A percentile compares a stretch with the other conserved stretches of the same genome.
Evolutionary conservation across 2,329 filamentous ascomycete genomes (phyloP).

Genomic region (Fusarium denticulatum): DNA sequence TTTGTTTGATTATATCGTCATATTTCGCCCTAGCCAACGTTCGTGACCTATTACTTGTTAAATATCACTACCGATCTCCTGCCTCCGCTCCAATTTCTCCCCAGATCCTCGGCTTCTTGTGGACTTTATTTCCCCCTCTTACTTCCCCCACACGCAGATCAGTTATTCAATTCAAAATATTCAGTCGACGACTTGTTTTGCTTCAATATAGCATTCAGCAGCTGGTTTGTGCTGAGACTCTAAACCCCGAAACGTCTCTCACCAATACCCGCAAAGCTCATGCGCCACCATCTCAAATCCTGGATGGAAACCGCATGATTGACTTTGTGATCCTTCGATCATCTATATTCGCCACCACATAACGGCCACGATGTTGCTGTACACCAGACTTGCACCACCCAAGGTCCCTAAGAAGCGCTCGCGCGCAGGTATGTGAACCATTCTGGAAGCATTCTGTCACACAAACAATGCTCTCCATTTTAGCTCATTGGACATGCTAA

Average conservation of each 20-base stretch:
- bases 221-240: background rate
- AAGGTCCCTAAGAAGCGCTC: slow-evolving; percentile 69
- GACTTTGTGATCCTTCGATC: slow-evolving; percentile 35
- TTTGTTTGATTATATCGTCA: slow-evolving; percentile 14
- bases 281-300: slow-evolving; percentile 19
- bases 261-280: background rate
- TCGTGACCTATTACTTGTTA: background rate
- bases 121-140: slow-evolving; percentile 22
- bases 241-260: background rate
- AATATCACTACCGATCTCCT: slow-evolving; percentile 25
- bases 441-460: slow-evolving; percentile 15
- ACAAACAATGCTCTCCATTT: background rate
- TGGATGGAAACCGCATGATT: slow-evolving; percentile 37
- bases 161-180: slow-evolving; percentile 13
- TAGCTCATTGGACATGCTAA: slow-evolving; percentile 12
- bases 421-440: slow-evolving; percentile 49
- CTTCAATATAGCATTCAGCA: background rate
- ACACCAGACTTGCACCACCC: slow-evolving; percentile 65
- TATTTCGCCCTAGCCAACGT: background rate
- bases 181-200: slow-evolving; percentile 8
- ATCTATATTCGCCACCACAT: slow-evolving; percentile 35
- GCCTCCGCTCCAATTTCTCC: slow-evolving; percentile 23
- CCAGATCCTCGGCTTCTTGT: slow-evolving; percentile 31
- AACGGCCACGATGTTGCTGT: slow-evolving; percentile 61
- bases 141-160: slow-evolving; percentile 35